A percentile compares a stretch with the other conserved stretches of the same genome.
Evolutionary conservation across 2,329 filamentous ascomycete genomes (phyloP).

Genomic region (Fusarium newnesense): DNA sequence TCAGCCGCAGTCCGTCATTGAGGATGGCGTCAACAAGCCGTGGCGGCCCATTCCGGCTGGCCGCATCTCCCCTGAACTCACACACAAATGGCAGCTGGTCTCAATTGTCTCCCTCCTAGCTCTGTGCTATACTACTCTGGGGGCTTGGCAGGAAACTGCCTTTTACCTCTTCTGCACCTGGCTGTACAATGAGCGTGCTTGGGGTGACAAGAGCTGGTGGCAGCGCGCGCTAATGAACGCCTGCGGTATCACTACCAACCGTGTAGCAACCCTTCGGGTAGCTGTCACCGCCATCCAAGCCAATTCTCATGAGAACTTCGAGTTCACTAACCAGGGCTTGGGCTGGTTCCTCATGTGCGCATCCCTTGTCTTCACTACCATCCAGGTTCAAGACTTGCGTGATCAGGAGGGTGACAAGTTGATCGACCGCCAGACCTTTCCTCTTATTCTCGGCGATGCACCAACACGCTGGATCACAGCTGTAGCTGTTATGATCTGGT

Average conservation of each 20-base stretch:
- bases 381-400: slow-evolving; percentile 40
- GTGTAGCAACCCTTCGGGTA: slow-evolving; percentile 30
- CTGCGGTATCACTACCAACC: slow-evolving; percentile 37
- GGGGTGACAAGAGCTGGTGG: slow-evolving; percentile 45
- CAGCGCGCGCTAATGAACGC: slow-evolving; percentile 37
- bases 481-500: slow-evolving; percentile 27
- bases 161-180: slow-evolving; percentile 49
- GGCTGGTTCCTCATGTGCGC: slow-evolving; percentile 36
- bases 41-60: slow-evolving; percentile 47
- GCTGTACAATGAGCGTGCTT: slow-evolving; percentile 55
- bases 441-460: slow-evolving; percentile 38
- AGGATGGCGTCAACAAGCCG: slow-evolving; percentile 55
- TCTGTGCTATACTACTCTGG: slow-evolving; percentile 34
- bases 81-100: slow-evolving; percentile 38
- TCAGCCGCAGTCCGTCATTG: slow-evolving; percentile 44
- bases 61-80: slow-evolving; percentile 41
- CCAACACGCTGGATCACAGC: slow-evolving; percentile 35
- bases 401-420: slow-evolving; percentile 39
- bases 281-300: slow-evolving; percentile 15
- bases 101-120: slow-evolving; percentile 38
- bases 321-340: slow-evolving; percentile 28
- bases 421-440: slow-evolving; percentile 38
- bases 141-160: slow-evolving; percentile 40
- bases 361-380: slow-evolving; percentile 39
- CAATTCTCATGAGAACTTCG: neutral